phyloP scores from a whole-genome alignment of 2,329 filamentous ascomycete genomes.

The Diplodia seriata region DNA sequence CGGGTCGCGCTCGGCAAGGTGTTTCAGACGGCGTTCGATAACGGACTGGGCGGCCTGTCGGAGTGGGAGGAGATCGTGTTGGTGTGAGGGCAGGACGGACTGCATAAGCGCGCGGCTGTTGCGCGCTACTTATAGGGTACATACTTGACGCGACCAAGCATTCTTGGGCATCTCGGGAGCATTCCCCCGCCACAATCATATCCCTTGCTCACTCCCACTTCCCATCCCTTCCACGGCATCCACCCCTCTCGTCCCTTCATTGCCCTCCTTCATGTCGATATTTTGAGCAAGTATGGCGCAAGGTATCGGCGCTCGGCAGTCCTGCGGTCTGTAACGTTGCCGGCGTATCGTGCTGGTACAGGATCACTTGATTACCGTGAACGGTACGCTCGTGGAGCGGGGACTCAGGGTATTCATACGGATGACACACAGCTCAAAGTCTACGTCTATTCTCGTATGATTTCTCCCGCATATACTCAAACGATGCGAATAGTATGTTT shows the following conservation, averaged over 20 bases:
- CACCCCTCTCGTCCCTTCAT: not conserved
- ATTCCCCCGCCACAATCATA: too few species aligned
- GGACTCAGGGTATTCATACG: not conserved
- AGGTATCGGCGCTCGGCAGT: not conserved
- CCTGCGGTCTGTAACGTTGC: not conserved
- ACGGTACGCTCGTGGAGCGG: not conserved
- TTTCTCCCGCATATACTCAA: not conserved
- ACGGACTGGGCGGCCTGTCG: slow-evolving; percentile 9
- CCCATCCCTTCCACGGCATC: not conserved
- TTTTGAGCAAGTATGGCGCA: not conserved
- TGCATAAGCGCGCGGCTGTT: too few species aligned
- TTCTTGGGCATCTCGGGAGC: too few species aligned
- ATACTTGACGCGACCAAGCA: too few species aligned
- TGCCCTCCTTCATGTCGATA: not conserved
- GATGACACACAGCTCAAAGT: too few species aligned
- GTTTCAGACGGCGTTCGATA: slow-evolving; percentile 42
- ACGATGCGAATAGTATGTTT: not conserved
- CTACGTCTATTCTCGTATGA: too few species aligned
- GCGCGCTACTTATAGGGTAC: too few species aligned
- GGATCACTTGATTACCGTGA: not conserved
- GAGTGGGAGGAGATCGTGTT: slow-evolving; percentile 42
- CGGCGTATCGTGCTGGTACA: not conserved
- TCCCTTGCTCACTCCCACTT: not conserved
- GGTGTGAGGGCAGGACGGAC: not conserved
- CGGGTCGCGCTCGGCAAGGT: slow-evolving; percentile 46